Percentiles rank a stretch among this genome's conserved stretches.
These are phyloP conservation scores for Tetrastigma voinierianum DNA, from an alignment of 164 flowering plant genomes.

Conservation along the genomic window DNA sequence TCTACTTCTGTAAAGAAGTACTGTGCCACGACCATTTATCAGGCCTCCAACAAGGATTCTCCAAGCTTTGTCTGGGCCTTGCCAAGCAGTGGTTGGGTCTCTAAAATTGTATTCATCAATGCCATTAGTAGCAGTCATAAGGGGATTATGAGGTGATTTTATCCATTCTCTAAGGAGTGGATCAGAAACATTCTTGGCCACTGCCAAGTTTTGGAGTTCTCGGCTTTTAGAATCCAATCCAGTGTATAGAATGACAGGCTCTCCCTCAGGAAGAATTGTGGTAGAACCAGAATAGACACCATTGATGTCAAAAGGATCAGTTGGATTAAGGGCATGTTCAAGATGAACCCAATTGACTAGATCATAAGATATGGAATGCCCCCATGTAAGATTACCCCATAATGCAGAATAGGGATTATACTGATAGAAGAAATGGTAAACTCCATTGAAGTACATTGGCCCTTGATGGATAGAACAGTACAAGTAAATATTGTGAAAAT, in stretches of 20 bases:
- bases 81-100: slow-evolving; percentile 55
- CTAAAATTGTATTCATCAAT: slow-evolving; percentile 32
- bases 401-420: slow-evolving; percentile 32
- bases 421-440: slow-evolving; percentile 15
- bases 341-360: slow-evolving; percentile 48
- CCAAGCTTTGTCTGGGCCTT: slow-evolving; percentile 15
- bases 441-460: slow-evolving; percentile 13
- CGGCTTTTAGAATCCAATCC: slow-evolving; percentile 25
- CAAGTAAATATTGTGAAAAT: too few species aligned
- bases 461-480: too few species aligned
- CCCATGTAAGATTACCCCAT: slow-evolving; percentile 57
- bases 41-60: slow-evolving; percentile 14
- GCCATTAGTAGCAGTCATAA: slow-evolving; percentile 23
- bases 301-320: slow-evolving; percentile 34
- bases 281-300: slow-evolving; percentile 58
- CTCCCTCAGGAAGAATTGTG: slow-evolving; percentile 45
- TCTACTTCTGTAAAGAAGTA: slow-evolving; percentile 10
- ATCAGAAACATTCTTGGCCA: slow-evolving; percentile 45
- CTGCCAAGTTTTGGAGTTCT: slow-evolving; percentile 47
- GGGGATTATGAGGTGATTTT: slow-evolving; percentile 36
- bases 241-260: slow-evolving; percentile 51
- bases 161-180: slow-evolving; percentile 47
- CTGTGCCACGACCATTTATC: slow-evolving; percentile 1
- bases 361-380: slow-evolving; percentile 48
- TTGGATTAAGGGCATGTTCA: slow-evolving; percentile 34